Evolutionary conservation across 345 rosid species (phyloP), one percentile per base, ranked within the genome.

Genomic region (Rhodamnia argentea): DNA sequence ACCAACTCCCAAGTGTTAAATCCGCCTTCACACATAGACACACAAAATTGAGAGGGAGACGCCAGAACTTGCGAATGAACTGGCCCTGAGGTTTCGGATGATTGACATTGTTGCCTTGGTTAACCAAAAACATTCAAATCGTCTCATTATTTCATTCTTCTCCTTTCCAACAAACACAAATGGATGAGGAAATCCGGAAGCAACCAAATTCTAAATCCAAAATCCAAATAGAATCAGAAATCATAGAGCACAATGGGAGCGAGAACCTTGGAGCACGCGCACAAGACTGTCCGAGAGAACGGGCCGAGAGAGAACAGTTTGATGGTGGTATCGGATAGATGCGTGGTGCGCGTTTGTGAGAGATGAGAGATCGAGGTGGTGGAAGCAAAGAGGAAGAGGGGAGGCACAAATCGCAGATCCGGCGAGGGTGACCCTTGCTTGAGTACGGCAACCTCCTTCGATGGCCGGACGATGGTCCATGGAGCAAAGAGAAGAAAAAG

Each of bases 191-290:
- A 50, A 62, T 29, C 22, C 1, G 15, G 42, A 37, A 15, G 42
- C 75, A 15, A 62, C 47, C 13, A 4, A 70, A 70, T 32, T 5
- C 78, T 0, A 32, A 64, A 64, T 70, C 13, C 47, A 70, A 70
- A 32, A 24, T 70, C 78, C 24, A 10, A 22, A 70, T 0, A 16
- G 78, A 70, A 37, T 40, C 47, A 10, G 26, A 44, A 32, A 18
- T 37, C 47, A 5, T 13, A 5, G 26, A 32, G 24, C 74, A 24
- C 78, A 27, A 59, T 52, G 44, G 10, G 54, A 47, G 27, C 23
- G 11, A 74, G 27, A 59, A 96, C 99, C 91, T 93, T 96, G 98
- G 82, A 96, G 98, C 82, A 96, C 95, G 83, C 93, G 90, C 18
- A 94, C 86, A 83, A 83, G 94, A 92, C 87, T 97, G 98, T 75